Percentiles rank a stretch among this genome's conserved stretches.
phyloP scores from a whole-genome alignment of 2,329 filamentous ascomycete species.

The Curvularia spicifera region DNA sequence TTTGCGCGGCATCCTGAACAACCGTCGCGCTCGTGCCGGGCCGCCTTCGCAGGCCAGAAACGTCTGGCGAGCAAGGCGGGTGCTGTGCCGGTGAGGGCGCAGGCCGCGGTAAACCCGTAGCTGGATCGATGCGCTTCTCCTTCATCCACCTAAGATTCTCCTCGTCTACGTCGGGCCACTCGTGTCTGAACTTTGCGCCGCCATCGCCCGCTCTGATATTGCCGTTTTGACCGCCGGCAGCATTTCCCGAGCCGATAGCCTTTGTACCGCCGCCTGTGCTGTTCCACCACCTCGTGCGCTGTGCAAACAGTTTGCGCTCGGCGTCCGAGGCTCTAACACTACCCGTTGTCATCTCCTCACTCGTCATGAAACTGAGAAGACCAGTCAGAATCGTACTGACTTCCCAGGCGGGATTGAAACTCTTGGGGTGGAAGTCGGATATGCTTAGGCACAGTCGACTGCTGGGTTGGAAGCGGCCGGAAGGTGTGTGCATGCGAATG shows the following conservation, averaged over 20 bases:
- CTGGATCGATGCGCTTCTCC: conserved; percentile 77
- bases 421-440: conserved; percentile 96
- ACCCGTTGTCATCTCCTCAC: conserved; percentile 97
- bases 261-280: conserved; percentile 84
- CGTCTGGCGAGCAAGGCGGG: conserved; percentile 67
- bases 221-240: conserved; percentile 59
- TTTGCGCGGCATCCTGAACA: conserved; percentile 78
- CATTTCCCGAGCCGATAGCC: conserved; percentile 52
- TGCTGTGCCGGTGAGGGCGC: conserved; percentile 50
- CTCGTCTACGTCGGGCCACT: conserved; percentile 88
- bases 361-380: conserved; percentile 95
- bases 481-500: conserved; percentile 98
- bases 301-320: conserved; percentile 79
- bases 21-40: conserved; percentile 66
- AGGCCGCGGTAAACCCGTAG: conserved; percentile 72
- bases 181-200: conserved; percentile 83
- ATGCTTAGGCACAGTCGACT: conserved; percentile 94
- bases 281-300: conserved; percentile 92
- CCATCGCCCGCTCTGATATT: conserved; percentile 88
- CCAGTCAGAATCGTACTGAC: conserved; percentile 96
- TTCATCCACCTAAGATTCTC: conserved; percentile 95
- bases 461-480: conserved; percentile 91
- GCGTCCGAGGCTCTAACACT: conserved; percentile 77
- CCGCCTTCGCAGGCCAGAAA: conserved; percentile 68
- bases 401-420: conserved; percentile 98